Evolutionary conservation across 106 monocot genomes (phyloP).

Genomic region (Dioscorea zingiberensis): DNA sequence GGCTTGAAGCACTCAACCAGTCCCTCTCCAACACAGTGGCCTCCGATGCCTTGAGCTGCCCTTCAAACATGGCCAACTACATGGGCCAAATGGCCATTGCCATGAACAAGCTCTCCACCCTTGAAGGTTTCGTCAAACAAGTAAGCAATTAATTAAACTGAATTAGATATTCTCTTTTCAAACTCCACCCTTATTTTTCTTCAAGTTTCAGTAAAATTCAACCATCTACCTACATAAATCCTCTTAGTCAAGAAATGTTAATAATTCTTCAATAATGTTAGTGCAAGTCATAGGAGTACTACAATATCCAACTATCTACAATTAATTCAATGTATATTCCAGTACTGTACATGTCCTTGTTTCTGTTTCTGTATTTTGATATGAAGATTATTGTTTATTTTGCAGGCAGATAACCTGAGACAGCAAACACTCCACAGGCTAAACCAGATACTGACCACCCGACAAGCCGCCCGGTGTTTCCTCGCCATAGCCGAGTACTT

Average conservation of each 20-base stretch:
- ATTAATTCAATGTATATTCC: background rate
- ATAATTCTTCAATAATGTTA: too few species aligned
- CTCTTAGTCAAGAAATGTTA: conserved; percentile 11
- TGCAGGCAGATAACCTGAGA: conserved; percentile 67
- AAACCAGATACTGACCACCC: conserved; percentile 53
- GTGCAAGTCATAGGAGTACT: background rate
- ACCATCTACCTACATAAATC: conserved; percentile 28
- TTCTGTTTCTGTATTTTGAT: background rate
- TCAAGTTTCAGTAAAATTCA: background rate
- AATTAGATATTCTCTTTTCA: background rate
- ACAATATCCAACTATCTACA: conserved; percentile 14
- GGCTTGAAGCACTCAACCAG: conserved; percentile 71
- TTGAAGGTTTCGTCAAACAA: conserved; percentile 78
- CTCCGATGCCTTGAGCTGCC: conserved; percentile 57
- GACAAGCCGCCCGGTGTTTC: conserved; percentile 59
- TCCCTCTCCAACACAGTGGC: conserved; percentile 69
- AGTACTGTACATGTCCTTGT: conserved; percentile 33
- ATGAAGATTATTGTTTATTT: background rate
- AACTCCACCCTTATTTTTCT: background rate
- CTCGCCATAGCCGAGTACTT: conserved; percentile 66
- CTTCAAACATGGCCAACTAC: conserved; percentile 81
- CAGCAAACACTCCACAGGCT: conserved; percentile 67
- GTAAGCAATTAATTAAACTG: conserved; percentile 17
- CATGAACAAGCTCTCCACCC: conserved; percentile 76
- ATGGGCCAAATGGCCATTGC: conserved; percentile 90